phyloP scores from a whole-genome alignment of 768 basidiomycete species.

The Calvatia gigantea region DNA sequence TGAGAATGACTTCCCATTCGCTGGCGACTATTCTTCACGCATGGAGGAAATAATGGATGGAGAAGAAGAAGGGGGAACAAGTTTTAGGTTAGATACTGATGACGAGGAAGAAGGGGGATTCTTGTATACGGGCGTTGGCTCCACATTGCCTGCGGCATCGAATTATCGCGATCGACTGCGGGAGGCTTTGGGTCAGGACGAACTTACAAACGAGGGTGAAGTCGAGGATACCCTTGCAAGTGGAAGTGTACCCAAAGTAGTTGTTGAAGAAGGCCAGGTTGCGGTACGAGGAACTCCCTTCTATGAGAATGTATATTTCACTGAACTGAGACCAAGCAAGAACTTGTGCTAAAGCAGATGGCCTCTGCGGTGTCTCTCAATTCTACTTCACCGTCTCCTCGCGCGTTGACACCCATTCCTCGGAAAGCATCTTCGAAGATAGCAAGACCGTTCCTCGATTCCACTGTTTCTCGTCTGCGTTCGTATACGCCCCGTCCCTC shows the following conservation, averaged over 20 bases:
- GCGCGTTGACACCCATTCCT: constrained; percentile 32
- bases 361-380: constrained; percentile 34
- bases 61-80: constrained; percentile 27
- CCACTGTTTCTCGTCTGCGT: constrained; percentile 76
- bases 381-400: constrained; percentile 34
- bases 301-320: not conserved
- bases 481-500: constrained; percentile 56
- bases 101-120: constrained; percentile 63
- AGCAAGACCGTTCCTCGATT: constrained; percentile 62
- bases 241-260: constrained; percentile 44
- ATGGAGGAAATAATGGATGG: constrained; percentile 65
- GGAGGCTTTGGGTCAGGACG: constrained; percentile 68
- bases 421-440: constrained; percentile 33
- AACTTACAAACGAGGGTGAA: constrained; percentile 39
- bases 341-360: constrained; percentile 8
- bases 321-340: constrained; percentile 9
- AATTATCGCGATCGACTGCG: constrained; percentile 68
- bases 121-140: constrained; percentile 71
- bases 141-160: constrained; percentile 34
- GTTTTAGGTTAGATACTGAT: constrained; percentile 16
- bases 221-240: constrained; percentile 39
- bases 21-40: constrained; percentile 61
- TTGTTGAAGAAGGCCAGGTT: constrained; percentile 25
- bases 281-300: constrained; percentile 24
- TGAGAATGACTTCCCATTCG: constrained; percentile 33